Conservation (phyloP, 1,284 basidiomycete species). For the Moesziomyces antarcticus region DNA sequence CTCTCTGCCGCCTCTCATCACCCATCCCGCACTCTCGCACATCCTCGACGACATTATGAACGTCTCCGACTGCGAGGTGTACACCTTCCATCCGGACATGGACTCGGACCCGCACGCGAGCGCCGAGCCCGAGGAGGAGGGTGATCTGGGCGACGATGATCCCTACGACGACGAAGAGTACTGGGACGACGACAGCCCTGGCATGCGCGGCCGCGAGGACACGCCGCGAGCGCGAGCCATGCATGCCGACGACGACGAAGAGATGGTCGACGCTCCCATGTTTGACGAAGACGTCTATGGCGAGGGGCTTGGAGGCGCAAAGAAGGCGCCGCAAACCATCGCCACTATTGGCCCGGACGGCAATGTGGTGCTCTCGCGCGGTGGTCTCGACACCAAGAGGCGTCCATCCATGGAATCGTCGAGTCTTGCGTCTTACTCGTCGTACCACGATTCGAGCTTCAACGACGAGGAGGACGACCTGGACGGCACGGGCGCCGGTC, state of each 20-base stretch:
- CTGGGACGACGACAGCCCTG: constrained; percentile 45
- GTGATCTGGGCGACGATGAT: constrained; percentile 52
- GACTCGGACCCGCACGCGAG: constrained; percentile 91
- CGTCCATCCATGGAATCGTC: constrained; percentile 28
- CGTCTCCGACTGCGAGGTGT: constrained; percentile 92
- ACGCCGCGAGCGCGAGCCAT: constrained; percentile 35
- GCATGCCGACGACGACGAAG: constrained; percentile 37
- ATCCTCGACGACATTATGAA: constrained; percentile 91
- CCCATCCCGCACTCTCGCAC: constrained; percentile 84
- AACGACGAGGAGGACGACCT: constrained; percentile 73
- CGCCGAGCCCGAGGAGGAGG: constrained; percentile 72
- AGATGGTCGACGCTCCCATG: constrained; percentile 59
- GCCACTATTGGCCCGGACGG: constrained; percentile 41
- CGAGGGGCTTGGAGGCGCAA: constrained; percentile 42
- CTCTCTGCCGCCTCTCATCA: constrained; percentile 43
- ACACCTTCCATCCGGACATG: constrained; percentile 90
- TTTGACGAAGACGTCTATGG: constrained; percentile 66
- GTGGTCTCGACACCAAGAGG: constrained; percentile 16
- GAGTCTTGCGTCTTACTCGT: constrained; percentile 33
- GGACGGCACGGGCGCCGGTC: constrained; percentile 74
- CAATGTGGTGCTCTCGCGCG: constrained; percentile 34
- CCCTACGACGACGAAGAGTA: constrained; percentile 70
- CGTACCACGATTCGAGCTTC: constrained; percentile 35
- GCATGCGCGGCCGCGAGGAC: constrained; percentile 44
- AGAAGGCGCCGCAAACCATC: constrained; percentile 23